phyloP scores from a whole-genome alignment of 768 basidiomycete genomes.

The Pleurotus djamor region DNA sequence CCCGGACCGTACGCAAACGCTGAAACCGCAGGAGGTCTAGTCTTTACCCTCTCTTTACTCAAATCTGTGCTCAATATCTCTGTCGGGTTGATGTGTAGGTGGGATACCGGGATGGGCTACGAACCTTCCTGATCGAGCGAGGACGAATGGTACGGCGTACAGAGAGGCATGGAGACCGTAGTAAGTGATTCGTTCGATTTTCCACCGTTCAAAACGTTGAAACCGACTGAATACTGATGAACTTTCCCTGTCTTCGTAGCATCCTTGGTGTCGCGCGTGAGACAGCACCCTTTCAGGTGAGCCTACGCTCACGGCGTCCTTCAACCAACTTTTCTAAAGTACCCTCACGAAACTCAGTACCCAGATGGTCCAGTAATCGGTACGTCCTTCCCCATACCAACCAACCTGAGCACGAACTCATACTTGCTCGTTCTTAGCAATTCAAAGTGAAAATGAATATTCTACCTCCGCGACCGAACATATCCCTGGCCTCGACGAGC shows the following conservation, averaged over 20 bases:
- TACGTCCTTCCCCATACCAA: constrained; percentile 3
- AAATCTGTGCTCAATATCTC: too few relatives aligned
- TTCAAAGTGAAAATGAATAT: constrained; percentile 49
- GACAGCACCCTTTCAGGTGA: constrained; percentile 28
- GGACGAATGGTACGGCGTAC: constrained; percentile 61
- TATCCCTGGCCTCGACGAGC: constrained; percentile 30
- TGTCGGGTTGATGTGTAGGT: constrained; percentile 12
- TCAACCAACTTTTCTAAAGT: constrained; percentile 17
- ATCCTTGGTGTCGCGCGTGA: constrained; percentile 25
- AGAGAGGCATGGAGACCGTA: constrained; percentile 48
- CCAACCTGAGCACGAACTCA: constrained; percentile 1
- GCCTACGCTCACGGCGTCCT: too few relatives aligned
- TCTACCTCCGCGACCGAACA: constrained; percentile 20
- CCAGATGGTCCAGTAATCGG: constrained; percentile 42
- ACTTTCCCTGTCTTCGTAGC: constrained; percentile 8
- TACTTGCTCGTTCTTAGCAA: constrained; percentile 13
- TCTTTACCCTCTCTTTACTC: neutral
- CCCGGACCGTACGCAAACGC: constrained; percentile 68
- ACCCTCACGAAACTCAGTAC: constrained; percentile 29
- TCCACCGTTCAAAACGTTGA: neutral
- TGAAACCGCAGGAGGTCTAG: constrained; percentile 64
- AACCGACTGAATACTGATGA: neutral
- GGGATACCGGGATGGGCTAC: constrained; percentile 50
- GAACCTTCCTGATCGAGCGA: constrained; percentile 47
- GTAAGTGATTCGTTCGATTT: constrained; percentile 13